Base-by-base conservation (phyloP, 2,329 filamentous ascomycete species). In the Pyricularia grisea region DNA sequence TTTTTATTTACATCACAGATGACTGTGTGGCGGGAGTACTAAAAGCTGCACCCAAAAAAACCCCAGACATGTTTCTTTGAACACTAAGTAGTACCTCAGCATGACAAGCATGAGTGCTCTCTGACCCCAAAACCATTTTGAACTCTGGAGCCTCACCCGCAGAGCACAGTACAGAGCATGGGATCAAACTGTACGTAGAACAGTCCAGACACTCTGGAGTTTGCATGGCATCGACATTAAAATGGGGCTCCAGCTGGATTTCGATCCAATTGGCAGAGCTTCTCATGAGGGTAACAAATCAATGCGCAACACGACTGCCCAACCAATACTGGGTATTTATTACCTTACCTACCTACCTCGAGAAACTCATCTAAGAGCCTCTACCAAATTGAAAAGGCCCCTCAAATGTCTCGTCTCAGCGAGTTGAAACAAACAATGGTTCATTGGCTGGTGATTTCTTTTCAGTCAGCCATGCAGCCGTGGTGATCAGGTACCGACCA, bases 201-300 rank as follows among this genome's bases (percentile, higher is more conserved):
- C 58, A 61, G 58, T 61, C 58, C 58, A 61, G 58, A 61, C 58
- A 61, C 58, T 61, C 25, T 61, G 58, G 58, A 61, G 58, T n/a
- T 61, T 61, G 58, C 58, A 61, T 23, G 58, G 58, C 23, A 27
- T 5, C 23, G n/a, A 23, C 58, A 61, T 27, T 11, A 61, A 61
- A 61, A 27, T 3, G 27, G 58, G 58, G 58, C 27, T 12, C 23
- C 9, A 12, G 10, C 23, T 4, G 6, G 58, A 23, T 12, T 61
- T 27, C 25, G 23, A 27, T 61, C 58, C 58, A 61, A 61, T 61
- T 27, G 58, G 58, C 23, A 25, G 9, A 23, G 58, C 25, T 61
- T 61, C 58, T 61, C 58, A 61, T n/a, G 20, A 20, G 42, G 58
- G n/a, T 61, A 23, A 23, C 58, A 23, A 61, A 61, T 27, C 58